Evolutionary conservation across 257 asterid genomes (phyloP).

Genomic region (Vinca minor): DNA sequence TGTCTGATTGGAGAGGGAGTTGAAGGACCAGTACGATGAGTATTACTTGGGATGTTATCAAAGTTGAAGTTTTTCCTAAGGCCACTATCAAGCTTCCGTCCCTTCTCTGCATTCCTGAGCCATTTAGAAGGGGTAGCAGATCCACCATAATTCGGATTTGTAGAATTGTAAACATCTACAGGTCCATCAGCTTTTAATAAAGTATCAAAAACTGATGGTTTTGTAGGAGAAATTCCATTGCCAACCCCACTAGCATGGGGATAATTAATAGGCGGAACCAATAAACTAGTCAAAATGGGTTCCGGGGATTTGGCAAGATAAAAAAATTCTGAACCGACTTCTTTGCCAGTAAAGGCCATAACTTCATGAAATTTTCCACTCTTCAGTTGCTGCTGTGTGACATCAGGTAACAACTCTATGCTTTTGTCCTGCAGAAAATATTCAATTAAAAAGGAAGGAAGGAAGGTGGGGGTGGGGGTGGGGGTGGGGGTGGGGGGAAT

Average conservation of each 20-base stretch:
- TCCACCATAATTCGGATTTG: constrained; percentile 17
- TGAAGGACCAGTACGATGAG: constrained; percentile 14
- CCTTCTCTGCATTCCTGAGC: constrained; percentile 23
- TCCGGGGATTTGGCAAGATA: constrained; percentile 33
- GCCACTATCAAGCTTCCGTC: constrained; percentile 15
- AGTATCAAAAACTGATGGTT: constrained; percentile 16
- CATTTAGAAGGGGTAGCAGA: constrained; percentile 12
- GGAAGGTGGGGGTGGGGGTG: too few species aligned
- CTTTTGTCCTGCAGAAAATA: constrained; percentile 55
- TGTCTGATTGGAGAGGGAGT: constrained; percentile 19
- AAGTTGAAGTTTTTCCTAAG: constrained; percentile 21
- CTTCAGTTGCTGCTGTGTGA: constrained; percentile 59
- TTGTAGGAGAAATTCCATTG: constrained; percentile 15
- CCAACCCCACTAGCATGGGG: constrained; percentile 11
- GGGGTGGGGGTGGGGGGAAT: too few species aligned
- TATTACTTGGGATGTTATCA: constrained; percentile 11
- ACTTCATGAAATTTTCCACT: constrained; percentile 49
- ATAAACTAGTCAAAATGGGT: constrained; percentile 50
- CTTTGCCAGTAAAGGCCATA: constrained; percentile 20
- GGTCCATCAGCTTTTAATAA: constrained; percentile 20
- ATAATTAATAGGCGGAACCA: constrained; percentile 26
- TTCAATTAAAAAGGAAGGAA: not conserved
- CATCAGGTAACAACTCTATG: constrained; percentile 67
- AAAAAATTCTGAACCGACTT: constrained; percentile 23
- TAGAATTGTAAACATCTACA: constrained; percentile 9